phyloP scores from a whole-genome alignment of 306 rosid genomes.

The Delonix regia region DNA sequence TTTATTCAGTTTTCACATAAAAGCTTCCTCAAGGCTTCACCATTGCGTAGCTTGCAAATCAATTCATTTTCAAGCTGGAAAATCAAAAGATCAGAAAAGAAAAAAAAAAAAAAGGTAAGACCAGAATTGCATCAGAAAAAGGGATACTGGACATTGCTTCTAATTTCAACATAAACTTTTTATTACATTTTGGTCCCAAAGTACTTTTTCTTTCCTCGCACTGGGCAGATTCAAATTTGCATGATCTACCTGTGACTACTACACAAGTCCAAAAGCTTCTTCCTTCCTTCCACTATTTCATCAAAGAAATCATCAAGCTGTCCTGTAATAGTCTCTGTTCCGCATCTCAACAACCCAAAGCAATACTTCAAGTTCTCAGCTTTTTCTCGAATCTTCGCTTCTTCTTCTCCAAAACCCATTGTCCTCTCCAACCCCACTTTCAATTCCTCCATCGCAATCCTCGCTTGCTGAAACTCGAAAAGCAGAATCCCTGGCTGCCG shows the following conservation, averaged over 20 bases:
- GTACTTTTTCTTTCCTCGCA: not conserved
- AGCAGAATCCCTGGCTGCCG: conserved; percentile 68
- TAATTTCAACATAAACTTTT: conserved; percentile 2
- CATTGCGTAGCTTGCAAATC: conserved; percentile 36
- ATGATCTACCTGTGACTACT: conserved; percentile 60
- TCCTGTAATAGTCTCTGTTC: conserved; percentile 65
- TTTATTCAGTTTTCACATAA: not conserved
- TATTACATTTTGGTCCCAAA: not conserved
- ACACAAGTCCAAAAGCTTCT: conserved; percentile 88
- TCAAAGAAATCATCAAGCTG: conserved; percentile 93
- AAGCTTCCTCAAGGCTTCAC: conserved; percentile 8
- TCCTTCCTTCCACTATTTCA: conserved; percentile 88
- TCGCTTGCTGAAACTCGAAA: conserved; percentile 66
- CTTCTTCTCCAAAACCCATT: conserved; percentile 37
- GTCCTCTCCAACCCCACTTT: conserved; percentile 60
- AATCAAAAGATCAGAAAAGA: not conserved
- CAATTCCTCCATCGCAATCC: conserved; percentile 61
- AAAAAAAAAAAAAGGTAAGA: not conserved
- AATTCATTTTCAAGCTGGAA: conserved; percentile 25
- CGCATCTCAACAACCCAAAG: conserved; percentile 68
- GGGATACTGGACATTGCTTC: conserved; percentile 2
- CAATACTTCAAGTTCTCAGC: conserved; percentile 60
- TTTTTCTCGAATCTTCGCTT: conserved; percentile 46
- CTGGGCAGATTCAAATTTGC: conserved; percentile 25
- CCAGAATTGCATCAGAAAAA: not conserved